Evolutionary conservation across 78 protist species (phyloP), one percentile per base, ranked within the genome.

Genomic region (Speleostelium caveatum): DNA sequence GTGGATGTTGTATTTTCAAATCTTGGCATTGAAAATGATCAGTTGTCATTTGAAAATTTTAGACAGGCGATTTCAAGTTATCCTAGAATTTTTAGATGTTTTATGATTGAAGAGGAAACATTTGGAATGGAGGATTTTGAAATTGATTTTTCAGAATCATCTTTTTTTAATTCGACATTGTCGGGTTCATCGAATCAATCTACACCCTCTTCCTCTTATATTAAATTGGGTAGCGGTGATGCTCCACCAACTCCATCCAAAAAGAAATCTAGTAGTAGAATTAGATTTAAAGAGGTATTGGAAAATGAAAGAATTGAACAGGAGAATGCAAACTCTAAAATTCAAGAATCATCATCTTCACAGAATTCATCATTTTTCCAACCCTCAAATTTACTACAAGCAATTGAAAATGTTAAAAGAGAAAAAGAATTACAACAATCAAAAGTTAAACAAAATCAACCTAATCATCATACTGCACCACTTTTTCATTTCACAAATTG

Each of bases 1-100:
- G 91, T 83, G 4, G 91, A 69, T 35, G 59, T 83, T 26, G 75
- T 83, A 51, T 83, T 83, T 71, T 53, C 77, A 51, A 83, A 83
- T 38, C 67, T 56, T n/a, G 67, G 91, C 32, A 83, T 83, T 22
- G 69, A 38, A 2, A 35, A 73, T 32, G 79, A 83, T 24, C 35
- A 51, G 5, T 32, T 83, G 28, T 69, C 91, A 39, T 83, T 83
- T 33, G 91, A 83, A 22, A 69, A 35, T 33, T 83, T 83, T 53
- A 49, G 91, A 59, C 91, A 69, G 33, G 91, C 91, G 0, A 83
- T 83, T 49, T 51, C 66, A 53, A 59, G 66, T 69, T 60, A 83
- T 83, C 91, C 91, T n/a, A 53, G 73, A 21, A 83, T 83, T 22
- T 83, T 83, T 26, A 67, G 72, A 83, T 83, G 91, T 33, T 83